A percentile compares a stretch with the other conserved stretches of the same genome.
These are phyloP conservation scores for Arthroderma sp. DNA, from an alignment of 2,329 filamentous ascomycete species.

Conservation along the genomic window DNA sequence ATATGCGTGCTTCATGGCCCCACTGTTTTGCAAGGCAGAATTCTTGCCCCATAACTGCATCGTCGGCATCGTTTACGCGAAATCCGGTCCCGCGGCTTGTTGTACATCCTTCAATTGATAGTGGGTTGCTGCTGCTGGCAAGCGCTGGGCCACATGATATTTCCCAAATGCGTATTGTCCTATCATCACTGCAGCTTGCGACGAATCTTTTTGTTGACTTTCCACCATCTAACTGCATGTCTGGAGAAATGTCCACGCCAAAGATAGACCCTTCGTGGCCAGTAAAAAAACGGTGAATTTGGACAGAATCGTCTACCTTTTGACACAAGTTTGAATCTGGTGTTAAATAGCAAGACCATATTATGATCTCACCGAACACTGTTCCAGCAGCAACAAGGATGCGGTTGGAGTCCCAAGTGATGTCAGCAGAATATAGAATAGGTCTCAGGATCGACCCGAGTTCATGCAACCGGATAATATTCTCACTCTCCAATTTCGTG, in stretches of 20 bases:
- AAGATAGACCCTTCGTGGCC: slow-evolving; percentile 91
- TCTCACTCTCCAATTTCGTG: slow-evolving; percentile 14
- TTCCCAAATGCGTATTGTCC: slow-evolving; percentile 81
- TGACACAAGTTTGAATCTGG: slow-evolving; percentile 9
- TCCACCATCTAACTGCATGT: slow-evolving; percentile 30
- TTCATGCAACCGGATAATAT: slow-evolving; percentile 24
- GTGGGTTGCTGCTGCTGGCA: slow-evolving; percentile 20
- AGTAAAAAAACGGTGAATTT: slow-evolving; percentile 45
- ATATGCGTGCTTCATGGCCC: slow-evolving; percentile 83
- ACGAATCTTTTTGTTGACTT: slow-evolving; percentile 49
- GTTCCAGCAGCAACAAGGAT: slow-evolving; percentile 78
- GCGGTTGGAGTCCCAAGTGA: slow-evolving; percentile 50
- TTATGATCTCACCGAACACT: slow-evolving; percentile 83
- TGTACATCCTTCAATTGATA: not conserved
- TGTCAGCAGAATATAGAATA: slow-evolving; percentile 73
- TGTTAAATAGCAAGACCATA: slow-evolving; percentile 59
- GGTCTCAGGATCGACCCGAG: slow-evolving; percentile 52
- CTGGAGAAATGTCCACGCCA: slow-evolving; percentile 64
- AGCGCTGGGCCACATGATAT: slow-evolving; percentile 41
- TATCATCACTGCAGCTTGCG: slow-evolving; percentile 87
- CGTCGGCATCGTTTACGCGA: slow-evolving; percentile 31
- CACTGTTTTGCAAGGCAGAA: slow-evolving; percentile 59
- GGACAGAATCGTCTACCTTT: slow-evolving; percentile 20
- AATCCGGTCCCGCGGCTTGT: slow-evolving; percentile 49
- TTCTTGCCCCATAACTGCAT: slow-evolving; percentile 26